A percentile compares a stretch with the other conserved stretches of the same genome.
phyloP scores from a whole-genome alignment of 495 filamentous ascomycete species.

The Talaromyces liani region DNA sequence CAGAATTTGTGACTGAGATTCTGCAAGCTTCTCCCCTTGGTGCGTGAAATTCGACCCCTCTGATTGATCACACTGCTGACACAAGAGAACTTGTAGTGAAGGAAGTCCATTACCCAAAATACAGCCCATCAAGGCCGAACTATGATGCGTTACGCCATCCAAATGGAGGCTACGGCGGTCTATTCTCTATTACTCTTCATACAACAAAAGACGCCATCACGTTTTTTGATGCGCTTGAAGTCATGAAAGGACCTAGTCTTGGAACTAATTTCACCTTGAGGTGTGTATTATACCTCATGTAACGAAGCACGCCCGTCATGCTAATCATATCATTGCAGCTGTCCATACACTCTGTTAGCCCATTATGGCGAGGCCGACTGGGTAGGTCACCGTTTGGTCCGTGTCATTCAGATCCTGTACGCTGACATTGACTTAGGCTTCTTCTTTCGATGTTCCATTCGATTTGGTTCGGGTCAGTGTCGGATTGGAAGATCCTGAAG shows the following conservation, averaged over 20 bases:
- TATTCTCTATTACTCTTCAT: constrained; percentile 77
- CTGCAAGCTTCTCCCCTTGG: constrained; percentile 48
- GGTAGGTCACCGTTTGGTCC: constrained; percentile 35
- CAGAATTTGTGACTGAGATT: constrained; percentile 71
- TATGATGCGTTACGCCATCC: constrained; percentile 75
- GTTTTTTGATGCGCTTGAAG: constrained; percentile 82
- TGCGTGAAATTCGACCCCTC: constrained; percentile 17
- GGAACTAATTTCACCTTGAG: constrained; percentile 94
- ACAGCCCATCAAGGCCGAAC: constrained; percentile 54
- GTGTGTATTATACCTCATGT: constrained; percentile 16
- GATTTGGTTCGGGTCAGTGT: constrained; percentile 82
- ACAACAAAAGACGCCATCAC: constrained; percentile 59
- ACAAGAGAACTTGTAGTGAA: constrained; percentile 47
- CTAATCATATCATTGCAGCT: constrained; percentile 35
- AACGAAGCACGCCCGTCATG: not conserved
- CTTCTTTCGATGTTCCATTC: constrained; percentile 66
- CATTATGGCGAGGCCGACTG: constrained; percentile 91
- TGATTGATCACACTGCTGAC: not conserved
- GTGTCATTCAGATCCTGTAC: not conserved
- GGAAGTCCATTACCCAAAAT: constrained; percentile 80
- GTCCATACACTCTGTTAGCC: constrained; percentile 84
- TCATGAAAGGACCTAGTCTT: constrained; percentile 87
- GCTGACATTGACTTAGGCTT: constrained; percentile 42
- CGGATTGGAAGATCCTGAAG: constrained; percentile 71
- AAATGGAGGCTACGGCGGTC: constrained; percentile 81